Evolutionary conservation across 225 moss, liverwort and hornwort genomes (phyloP).

Genomic region (Antitrichia curtipendula): DNA sequence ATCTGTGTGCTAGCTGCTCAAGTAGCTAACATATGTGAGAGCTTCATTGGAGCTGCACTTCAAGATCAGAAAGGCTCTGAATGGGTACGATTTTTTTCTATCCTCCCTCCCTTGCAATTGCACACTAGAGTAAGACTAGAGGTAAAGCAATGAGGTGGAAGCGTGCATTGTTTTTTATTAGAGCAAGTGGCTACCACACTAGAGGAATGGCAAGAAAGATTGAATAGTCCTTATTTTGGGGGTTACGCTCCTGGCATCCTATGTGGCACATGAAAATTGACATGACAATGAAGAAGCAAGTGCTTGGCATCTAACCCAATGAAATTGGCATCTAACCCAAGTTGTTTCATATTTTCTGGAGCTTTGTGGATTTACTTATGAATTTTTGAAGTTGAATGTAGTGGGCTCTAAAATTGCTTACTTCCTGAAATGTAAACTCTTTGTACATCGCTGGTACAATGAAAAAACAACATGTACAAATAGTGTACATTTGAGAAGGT

Average conservation of each 20-base stretch:
- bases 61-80: conserved; percentile 78
- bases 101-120: neutral
- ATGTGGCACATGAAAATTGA: neutral
- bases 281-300: neutral
- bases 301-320: too few relatives aligned
- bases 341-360: too few relatives aligned
- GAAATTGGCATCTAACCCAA: too few relatives aligned
- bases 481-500: too few relatives aligned
- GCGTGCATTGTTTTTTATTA: neutral
- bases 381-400: too few relatives aligned
- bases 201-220: neutral
- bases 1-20: conserved; percentile 78
- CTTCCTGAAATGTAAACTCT: too few relatives aligned
- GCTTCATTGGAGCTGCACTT: conserved; percentile 77
- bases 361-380: too few relatives aligned
- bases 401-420: too few relatives aligned
- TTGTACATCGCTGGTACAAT: too few relatives aligned
- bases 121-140: neutral
- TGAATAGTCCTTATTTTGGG: neutral
- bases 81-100: conserved; percentile 47
- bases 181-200: neutral
- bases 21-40: conserved; percentile 77
- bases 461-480: too few relatives aligned
- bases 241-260: neutral
- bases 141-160: neutral